Evolutionary conservation across 371 early-diverging fungal species (phyloP).

Genomic region (Coemansia sp.): DNA sequence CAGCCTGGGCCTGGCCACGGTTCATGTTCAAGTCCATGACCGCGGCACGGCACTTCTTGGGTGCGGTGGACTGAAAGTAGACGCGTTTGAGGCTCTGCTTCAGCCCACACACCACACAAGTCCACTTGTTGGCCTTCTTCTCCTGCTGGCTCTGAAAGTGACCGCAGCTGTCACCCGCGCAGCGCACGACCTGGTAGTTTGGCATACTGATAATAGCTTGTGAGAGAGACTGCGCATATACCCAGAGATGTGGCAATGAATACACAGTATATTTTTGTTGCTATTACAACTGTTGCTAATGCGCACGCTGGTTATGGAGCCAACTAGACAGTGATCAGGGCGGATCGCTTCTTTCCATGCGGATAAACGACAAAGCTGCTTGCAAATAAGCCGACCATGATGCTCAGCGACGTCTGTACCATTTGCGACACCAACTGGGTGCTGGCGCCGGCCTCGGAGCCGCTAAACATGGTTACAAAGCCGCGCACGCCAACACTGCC

Average conservation of each 20-base stretch:
- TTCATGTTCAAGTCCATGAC: slow-evolving; percentile 51
- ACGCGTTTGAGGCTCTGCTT: slow-evolving; percentile 45
- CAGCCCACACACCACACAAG: slow-evolving; percentile 45
- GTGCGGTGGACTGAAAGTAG: slow-evolving; percentile 31
- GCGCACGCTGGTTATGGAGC: too few species aligned
- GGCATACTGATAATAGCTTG: slow-evolving; percentile 27
- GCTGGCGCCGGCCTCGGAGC: slow-evolving; percentile 25
- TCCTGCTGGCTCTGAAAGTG: slow-evolving; percentile 50
- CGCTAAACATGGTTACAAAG: slow-evolving; percentile 52
- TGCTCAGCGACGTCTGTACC: slow-evolving; percentile 55
- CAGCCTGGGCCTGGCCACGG: slow-evolving; percentile 13
- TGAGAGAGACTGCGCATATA: neutral
- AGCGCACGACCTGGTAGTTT: slow-evolving; percentile 45
- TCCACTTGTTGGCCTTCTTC: slow-evolving; percentile 42
- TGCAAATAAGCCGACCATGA: slow-evolving; percentile 57
- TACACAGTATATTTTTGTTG: too few species aligned
- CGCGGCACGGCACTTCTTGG: slow-evolving; percentile 41
- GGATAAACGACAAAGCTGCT: slow-evolving; percentile 58
- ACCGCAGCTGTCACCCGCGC: slow-evolving; percentile 39
- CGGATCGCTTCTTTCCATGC: slow-evolving; percentile 43
- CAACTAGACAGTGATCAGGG: slow-evolving; percentile 38
- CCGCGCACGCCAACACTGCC: slow-evolving; percentile 59
- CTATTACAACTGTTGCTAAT: too few species aligned
- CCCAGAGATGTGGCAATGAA: too few species aligned
- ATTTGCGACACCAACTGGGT: slow-evolving; percentile 54